A percentile compares a stretch with the other conserved stretches of the same genome.
phyloP scores from a whole-genome alignment of 202 grass and related monocot genomes.

The Schoenoplectus tabernaemontani region DNA sequence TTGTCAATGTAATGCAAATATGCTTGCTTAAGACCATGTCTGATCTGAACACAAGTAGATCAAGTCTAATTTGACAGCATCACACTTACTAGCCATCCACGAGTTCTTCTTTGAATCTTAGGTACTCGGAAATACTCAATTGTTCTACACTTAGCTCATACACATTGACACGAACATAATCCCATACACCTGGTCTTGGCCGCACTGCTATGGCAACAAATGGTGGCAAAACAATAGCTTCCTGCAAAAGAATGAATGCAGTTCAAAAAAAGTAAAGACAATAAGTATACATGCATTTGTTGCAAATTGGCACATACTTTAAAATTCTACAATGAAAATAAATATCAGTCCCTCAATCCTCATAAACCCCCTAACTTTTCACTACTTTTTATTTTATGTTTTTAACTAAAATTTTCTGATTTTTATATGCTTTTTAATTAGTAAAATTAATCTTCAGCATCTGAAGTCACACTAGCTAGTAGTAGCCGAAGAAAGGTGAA shows the following conservation, averaged over 20 bases:
- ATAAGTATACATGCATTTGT: neutral
- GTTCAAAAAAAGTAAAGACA: neutral
- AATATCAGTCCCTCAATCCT: neutral
- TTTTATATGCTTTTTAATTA: neutral
- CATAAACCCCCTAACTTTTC: no score
- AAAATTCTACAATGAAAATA: neutral
- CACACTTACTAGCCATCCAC: constrained; percentile 56
- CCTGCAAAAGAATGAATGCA: constrained; percentile 30
- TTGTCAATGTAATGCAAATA: neutral
- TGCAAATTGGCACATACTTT: neutral
- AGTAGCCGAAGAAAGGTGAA: neutral
- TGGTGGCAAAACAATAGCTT: constrained; percentile 90
- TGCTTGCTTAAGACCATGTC: neutral
- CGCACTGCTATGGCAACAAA: constrained; percentile 97
- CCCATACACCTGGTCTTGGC: constrained; percentile 88
- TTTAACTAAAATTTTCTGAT: neutral
- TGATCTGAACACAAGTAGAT: neutral
- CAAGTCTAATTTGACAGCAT: neutral
- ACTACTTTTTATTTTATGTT: neutral
- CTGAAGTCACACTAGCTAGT: neutral
- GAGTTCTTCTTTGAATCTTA: constrained; percentile 89
- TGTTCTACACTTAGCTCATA: constrained; percentile 91
- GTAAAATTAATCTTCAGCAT: neutral
- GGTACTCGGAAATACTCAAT: constrained; percentile 66
- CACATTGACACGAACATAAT: constrained; percentile 85